Base-by-base conservation (phyloP, 176 grass and related monocot genomes). In the Phragmites australis region DNA sequence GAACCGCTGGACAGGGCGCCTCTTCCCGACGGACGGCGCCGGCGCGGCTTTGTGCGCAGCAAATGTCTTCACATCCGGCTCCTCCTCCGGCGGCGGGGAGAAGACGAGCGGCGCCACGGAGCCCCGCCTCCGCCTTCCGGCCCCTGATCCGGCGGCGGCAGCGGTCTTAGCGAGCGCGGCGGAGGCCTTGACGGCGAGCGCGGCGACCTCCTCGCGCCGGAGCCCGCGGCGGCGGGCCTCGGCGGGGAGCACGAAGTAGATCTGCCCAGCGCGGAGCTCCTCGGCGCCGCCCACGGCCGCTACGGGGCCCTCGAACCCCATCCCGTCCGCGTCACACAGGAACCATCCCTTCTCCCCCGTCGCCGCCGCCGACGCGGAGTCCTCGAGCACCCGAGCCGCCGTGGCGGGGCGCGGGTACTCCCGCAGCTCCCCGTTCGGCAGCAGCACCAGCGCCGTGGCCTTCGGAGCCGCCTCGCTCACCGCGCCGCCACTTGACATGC, bases 181-280 rank as follows among this genome's bases (percentile, higher is more conserved):
- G 51, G 84, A 81, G 5, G 94, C 94, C 62, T 1, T 75, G 13
- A 91, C 89, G 3, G 88, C 91, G 43, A 97, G 81, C 26, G 89
- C 86, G 5, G 89, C 91, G 25, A 97, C 73, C 47, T 89, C 89
- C 63, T 89, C 88, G 62, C 67, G 78, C 1, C 55, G 41, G 1
- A 97, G 46, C 2, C 88, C 84, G 30, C 19, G 57, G 39, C 86
- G 77, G 0, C 65, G 3, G 27, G 89, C 90, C 6, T 68, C 34
- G 2, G 30, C 34, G 6, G 87, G 94, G 30, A 97, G 88, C 10
- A 88, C 82, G 56, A 93, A 93, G 80, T 97, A 97, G 54, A 97
- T 86, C 58, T 89, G 78, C 2, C 94, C 91, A 13, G 83, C 49
- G 16, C 65, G 82, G 60, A 97, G 89, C 22, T 68, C 42, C 53